Base-by-base conservation (phyloP, 371 early-diverging fungal genomes). In the Nosema bombycis region DNA sequence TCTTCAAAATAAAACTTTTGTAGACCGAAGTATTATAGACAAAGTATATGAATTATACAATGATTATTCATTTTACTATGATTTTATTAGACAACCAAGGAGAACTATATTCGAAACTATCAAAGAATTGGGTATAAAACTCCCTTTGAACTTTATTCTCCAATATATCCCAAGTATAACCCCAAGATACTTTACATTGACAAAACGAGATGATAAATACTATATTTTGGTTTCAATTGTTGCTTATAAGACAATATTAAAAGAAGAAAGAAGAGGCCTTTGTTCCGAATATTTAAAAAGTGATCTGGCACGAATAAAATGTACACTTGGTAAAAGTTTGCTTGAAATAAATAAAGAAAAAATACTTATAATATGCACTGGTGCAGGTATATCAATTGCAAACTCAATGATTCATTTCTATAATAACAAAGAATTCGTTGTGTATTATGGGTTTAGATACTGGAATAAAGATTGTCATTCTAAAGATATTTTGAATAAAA, bases 371-470 rank as follows among this genome's bases (percentile, higher is more conserved):
- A 37, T 85, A 23, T 81, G 80, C 66, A 84, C 86, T 54, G 86
- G 86, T 14, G 75, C 83, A 24, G 86, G 86, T 29, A 75, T 85
- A 29, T 70, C 83, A 28, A 70, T 85, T 33, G 72, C 83, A 55
- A 64, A 79, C 24, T 37, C 83, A 4, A 56, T 71, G 4, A 33
- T 83, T 28, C 37, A 78, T 64, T 73, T 54, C 24, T 85, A 76
- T 38, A 56, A 71, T 28, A 23, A 61, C 24, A 81, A 83, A 12
- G 60, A 73, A 38, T 36, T 79, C 4, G 36, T 64, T 23, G 32
- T 85, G n/a, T 66, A 79, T 10, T 85, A 83, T 78, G 84, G 84
- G 26, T 82, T 83, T 64, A 62, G 84, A 64, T 67, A 78, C n/a
- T 37, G 74, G 24, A 33, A 62, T 12, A 57, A 70, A 30, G 86